Evolutionary conservation across 495 filamentous ascomycete species (phyloP).

Genomic region (Talaromyces ruber): DNA sequence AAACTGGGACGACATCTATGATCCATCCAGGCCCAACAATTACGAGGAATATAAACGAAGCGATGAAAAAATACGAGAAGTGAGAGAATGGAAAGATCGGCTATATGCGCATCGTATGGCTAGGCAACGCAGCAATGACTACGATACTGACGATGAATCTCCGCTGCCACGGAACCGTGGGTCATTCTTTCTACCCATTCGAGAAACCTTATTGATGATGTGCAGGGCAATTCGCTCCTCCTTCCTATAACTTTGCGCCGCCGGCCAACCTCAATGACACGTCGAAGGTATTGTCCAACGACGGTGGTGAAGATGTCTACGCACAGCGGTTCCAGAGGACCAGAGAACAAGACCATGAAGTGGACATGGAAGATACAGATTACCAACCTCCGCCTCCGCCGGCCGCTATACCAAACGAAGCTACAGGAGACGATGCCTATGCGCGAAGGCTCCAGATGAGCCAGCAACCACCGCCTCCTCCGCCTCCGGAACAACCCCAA

Average conservation of each 20-base stretch:
- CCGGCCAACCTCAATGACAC: constrained; percentile 45
- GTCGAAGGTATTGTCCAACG: constrained; percentile 18
- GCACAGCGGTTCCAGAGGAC: constrained; percentile 49
- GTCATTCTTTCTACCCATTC: constrained; percentile 12
- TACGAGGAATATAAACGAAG: constrained; percentile 82
- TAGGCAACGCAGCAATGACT: constrained; percentile 41
- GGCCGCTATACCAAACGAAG: constrained; percentile 38
- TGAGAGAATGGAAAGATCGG: constrained; percentile 80
- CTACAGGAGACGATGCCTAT: constrained; percentile 65
- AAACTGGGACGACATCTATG: constrained; percentile 93
- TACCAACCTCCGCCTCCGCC: constrained; percentile 27
- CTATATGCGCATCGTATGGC: constrained; percentile 68
- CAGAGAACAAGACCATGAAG: constrained; percentile 5
- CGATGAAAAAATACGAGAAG: constrained; percentile 72
- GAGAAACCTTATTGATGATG: not conserved
- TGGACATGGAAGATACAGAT: constrained; percentile 16
- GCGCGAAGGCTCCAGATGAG: constrained; percentile 50
- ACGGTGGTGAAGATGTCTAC: constrained; percentile 64
- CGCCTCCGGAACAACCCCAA: constrained; percentile 16
- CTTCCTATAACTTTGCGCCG: constrained; percentile 63
- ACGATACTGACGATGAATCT: constrained; percentile 51
- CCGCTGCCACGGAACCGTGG: constrained; percentile 43
- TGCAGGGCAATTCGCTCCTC: constrained; percentile 65
- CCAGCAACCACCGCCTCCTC: constrained; percentile 18
- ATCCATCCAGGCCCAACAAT: constrained; percentile 73